A percentile compares a stretch with the other conserved stretches of the same genome.
phyloP scores from a whole-genome alignment of 805 yeast genomes.

The Metschnikowia noctiluminum region DNA sequence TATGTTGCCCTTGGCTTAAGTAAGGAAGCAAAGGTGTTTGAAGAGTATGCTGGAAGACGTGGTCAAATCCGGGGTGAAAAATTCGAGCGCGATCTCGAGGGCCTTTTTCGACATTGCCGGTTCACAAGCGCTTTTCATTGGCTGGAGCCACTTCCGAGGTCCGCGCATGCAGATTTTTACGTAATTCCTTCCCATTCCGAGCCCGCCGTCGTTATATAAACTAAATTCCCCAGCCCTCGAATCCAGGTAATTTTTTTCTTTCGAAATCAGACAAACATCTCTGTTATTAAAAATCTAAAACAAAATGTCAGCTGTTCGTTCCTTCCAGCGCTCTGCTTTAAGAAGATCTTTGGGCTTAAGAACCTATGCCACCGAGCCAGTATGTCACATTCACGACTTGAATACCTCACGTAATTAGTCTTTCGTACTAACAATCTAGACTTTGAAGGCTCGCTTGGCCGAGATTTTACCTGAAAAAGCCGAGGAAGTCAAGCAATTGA shows the following conservation, averaged over 20 bases:
- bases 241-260: conserved; percentile 7
- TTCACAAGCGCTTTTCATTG: conserved; percentile 3
- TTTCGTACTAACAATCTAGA: conserved; percentile 35
- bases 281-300: conserved; percentile 5
- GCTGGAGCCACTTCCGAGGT: conserved; percentile 12
- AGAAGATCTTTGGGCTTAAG: conserved; percentile 20
- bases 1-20: too few species aligned
- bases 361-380: conserved; percentile 23
- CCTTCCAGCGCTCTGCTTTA: conserved; percentile 34
- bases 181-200: conserved; percentile 12
- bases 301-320: conserved; percentile 35
- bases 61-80: conserved; percentile 10
- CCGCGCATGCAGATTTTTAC: conserved; percentile 16
- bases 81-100: conserved; percentile 9
- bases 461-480: conserved; percentile 88
- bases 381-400: conserved; percentile 14
- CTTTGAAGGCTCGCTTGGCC: conserved; percentile 92
- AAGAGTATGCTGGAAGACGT: neutral
- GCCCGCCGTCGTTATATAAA: conserved; percentile 11
- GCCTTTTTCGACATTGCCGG: conserved; percentile 4
- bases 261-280: conserved; percentile 6
- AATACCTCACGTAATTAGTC: neutral
- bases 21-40: too few species aligned
- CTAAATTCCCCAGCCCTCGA: conserved; percentile 10
- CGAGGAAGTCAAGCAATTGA: conserved; percentile 86